These are phyloP conservation scores for Turritis glabra DNA, from an alignment of 345 rosid species.

Conservation along the genomic window DNA sequence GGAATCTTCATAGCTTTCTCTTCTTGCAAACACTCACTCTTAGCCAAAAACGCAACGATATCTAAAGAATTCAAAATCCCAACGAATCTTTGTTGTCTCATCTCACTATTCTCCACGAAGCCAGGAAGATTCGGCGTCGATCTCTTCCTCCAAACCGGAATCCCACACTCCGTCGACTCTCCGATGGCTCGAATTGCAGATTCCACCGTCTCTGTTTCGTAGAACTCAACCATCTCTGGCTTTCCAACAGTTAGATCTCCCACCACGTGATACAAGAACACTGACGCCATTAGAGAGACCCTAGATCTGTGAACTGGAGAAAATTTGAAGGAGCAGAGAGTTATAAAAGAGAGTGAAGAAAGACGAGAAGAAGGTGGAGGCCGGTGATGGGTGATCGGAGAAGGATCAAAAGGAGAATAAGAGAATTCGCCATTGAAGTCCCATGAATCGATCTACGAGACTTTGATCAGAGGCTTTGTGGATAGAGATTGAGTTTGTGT, in stretches of 20 bases:
- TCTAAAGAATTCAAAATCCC: conserved; percentile 89
- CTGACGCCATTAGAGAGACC: conserved; percentile 61
- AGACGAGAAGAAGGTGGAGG: conserved; percentile 68
- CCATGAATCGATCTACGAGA: conserved; percentile 23
- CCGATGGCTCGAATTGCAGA: conserved; percentile 82
- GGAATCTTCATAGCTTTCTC: conserved; percentile 79
- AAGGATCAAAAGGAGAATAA: conserved; percentile 43
- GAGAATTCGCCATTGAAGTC: conserved; percentile 26
- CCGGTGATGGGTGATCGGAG: conserved; percentile 50
- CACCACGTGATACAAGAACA: conserved; percentile 86
- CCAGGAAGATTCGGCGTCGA: conserved; percentile 41
- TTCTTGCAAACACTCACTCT: conserved; percentile 72
- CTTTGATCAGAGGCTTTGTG: neutral
- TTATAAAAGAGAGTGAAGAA: conserved; percentile 85
- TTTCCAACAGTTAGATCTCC: conserved; percentile 99
- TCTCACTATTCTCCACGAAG: conserved; percentile 60
- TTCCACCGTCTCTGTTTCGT: conserved; percentile 83
- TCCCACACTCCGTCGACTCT: conserved; percentile 87
- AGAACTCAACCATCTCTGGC: conserved; percentile 88
- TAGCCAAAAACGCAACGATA: conserved; percentile 75
- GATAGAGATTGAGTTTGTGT: conserved; percentile 10
- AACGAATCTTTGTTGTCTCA: conserved; percentile 81
- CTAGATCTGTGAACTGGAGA: neutral
- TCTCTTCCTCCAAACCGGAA: conserved; percentile 90
- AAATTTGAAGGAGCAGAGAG: conserved; percentile 22